phyloP scores from a whole-genome alignment of 345 rosid species.

The Aquilaria yunnanensis region DNA sequence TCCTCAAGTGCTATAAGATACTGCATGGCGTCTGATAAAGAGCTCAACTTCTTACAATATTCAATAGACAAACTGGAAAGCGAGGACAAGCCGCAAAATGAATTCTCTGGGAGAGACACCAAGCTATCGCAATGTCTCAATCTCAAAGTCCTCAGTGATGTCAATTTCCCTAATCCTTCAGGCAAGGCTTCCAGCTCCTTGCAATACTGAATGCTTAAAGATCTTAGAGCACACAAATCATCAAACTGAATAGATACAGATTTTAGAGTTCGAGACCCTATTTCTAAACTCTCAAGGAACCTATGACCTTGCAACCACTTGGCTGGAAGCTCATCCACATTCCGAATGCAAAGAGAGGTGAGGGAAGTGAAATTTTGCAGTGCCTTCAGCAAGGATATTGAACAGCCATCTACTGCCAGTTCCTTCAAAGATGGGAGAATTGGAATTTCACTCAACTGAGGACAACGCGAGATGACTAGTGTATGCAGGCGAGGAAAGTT shows the following conservation, averaged over 20 bases:
- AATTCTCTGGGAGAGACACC: background rate
- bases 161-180: background rate
- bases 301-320: background rate
- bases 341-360: background rate
- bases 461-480: background rate
- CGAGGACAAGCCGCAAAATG: background rate
- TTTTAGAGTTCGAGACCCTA: accelerated
- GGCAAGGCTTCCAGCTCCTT: background rate
- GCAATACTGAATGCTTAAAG: background rate
- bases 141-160: background rate
- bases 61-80: background rate
- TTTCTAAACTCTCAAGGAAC: background rate
- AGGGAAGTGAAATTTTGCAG: background rate
- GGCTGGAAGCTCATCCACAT: background rate
- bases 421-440: background rate
- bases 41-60: background rate
- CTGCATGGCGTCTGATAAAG: background rate
- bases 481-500: constrained; percentile 2
- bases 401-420: background rate
- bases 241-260: background rate
- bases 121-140: background rate
- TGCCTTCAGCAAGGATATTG: background rate
- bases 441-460: constrained; percentile 1
- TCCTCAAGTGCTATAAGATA: constrained; percentile 3
- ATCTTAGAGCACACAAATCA: background rate